Evolutionary conservation across 768 basidiomycete species (phyloP).

Genomic region (Tulasnella sp.): DNA sequence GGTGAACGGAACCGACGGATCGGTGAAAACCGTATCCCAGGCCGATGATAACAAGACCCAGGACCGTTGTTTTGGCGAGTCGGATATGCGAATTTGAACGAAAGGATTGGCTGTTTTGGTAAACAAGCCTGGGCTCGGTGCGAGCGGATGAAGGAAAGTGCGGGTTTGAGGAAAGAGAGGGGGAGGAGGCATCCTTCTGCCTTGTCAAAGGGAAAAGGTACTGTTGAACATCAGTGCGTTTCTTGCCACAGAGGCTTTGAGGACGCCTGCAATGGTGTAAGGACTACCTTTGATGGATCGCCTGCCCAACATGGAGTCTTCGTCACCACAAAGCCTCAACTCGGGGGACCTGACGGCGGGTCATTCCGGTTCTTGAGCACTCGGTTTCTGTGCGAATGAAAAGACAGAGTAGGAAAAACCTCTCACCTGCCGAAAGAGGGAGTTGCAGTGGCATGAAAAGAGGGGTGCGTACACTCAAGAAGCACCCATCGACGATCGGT

Average conservation of each 20-base stretch:
- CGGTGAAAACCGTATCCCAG: conserved; percentile 5
- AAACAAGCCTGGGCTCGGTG: background rate
- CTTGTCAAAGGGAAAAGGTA: background rate
- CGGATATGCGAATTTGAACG: background rate
- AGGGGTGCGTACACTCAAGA: background rate
- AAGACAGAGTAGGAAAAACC: background rate
- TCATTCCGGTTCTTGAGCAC: background rate
- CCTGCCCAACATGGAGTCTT: background rate
- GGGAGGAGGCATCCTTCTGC: background rate
- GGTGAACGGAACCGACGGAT: background rate
- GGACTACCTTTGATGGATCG: background rate
- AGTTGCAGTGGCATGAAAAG: background rate
- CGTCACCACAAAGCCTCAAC: background rate
- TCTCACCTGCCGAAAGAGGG: background rate
- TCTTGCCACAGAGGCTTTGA: background rate
- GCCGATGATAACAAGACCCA: background rate
- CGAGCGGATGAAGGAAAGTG: background rate
- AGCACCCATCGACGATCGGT: background rate
- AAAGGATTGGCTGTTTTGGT: background rate
- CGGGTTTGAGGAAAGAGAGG: background rate
- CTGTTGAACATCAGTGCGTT: background rate
- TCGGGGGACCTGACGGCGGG: background rate
- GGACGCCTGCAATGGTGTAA: background rate
- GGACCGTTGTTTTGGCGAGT: background rate
- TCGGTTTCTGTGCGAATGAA: background rate